Evolutionary conservation across 441 rosid genomes (phyloP), one percentile per base, ranked within the genome.

Genomic region (Euphorbia schlechtendalii): DNA sequence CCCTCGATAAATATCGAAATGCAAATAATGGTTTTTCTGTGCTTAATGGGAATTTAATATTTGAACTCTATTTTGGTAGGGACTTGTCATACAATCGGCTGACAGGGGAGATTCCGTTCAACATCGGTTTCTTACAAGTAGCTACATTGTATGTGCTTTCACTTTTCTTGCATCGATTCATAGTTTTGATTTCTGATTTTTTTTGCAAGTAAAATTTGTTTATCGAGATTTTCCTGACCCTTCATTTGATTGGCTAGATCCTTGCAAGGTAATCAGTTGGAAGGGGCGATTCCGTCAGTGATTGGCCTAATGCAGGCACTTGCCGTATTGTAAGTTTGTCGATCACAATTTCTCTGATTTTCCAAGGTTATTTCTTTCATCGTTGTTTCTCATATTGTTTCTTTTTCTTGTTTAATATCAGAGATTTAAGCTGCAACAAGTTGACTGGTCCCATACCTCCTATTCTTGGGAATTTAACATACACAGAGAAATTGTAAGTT

Each of bases 281-380:
- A 81, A 6, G 98, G 98, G 57, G 71, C 75, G 77, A 88, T 92
- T 55, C 98, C 98, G 17, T 82, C 89, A 11, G 98, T 92, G 61
- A 83, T 92, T 59, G 98, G 98, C 72, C 84, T 92, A 17, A 92
- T 92, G 98, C 98, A 92, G 78, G 98, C 98, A 18, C 98, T 92
- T 72, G 97, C 98, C 62, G 98, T 92, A 22, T 64, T 92, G 98
- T 92, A 81, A 85, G 98, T 76, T 58, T 72, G 66, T 61, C 41
- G 66, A 55, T 30, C 12, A 27, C 41, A 15, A 36, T 40, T n/a
- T 36, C 1, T 15, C 3, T 8, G 18, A 11, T 13, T 5, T 38
- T 5, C 4, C 5, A 38, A 49, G 21, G 56, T 65, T 59, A 10
- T 49, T 54, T 34, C 36, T 15, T 8, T 21, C 56, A 53, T 10